Conservation (phyloP, 2,329 filamentous ascomycete species). For the Annulohypoxylon truncatum region DNA sequence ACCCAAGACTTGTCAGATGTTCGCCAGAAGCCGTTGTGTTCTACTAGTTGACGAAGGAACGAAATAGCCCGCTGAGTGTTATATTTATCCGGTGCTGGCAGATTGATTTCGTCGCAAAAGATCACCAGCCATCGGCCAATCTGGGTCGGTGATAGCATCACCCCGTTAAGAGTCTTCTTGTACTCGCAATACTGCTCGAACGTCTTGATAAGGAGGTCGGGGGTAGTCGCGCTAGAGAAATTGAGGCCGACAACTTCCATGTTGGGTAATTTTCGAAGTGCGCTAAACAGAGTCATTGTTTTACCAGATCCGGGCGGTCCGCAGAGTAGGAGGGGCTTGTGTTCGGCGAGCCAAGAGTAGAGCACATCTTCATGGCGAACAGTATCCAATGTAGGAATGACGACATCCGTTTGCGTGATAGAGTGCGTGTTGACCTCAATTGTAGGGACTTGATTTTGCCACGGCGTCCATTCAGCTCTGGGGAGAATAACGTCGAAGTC, state of each 20-base stretch:
- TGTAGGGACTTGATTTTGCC: conserved; percentile 93
- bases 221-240: conserved; percentile 98
- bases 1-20: conserved; percentile 99
- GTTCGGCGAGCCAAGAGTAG: conserved; percentile 98
- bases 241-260: conserved; percentile 99
- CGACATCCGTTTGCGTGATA: conserved; percentile 96
- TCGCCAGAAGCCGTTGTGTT: conserved; percentile 99
- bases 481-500: conserved; percentile 94
- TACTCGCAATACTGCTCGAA: conserved; percentile 99
- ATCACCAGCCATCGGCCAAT: conserved; percentile 98
- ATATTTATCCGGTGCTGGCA: conserved; percentile 97
- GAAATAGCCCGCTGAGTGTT: conserved; percentile 97
- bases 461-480: conserved; percentile 87
- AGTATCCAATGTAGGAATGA: conserved; percentile 97
- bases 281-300: conserved; percentile 99
- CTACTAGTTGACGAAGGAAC: conserved; percentile 95
- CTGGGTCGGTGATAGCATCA: conserved; percentile 94
- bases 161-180: conserved; percentile 96
- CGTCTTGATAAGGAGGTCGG: conserved; percentile 97
- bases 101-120: conserved; percentile 99
- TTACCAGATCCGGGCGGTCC: conserved; percentile 98
- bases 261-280: conserved; percentile 93
- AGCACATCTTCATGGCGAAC: conserved; percentile 98
- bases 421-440: conserved; percentile 99
- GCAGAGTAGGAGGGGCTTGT: conserved; percentile 95